A percentile compares a stretch with the other conserved stretches of the same genome.
Conservation (phyloP, 371 early-diverging fungal genomes). For the Zychaea mexicana region DNA sequence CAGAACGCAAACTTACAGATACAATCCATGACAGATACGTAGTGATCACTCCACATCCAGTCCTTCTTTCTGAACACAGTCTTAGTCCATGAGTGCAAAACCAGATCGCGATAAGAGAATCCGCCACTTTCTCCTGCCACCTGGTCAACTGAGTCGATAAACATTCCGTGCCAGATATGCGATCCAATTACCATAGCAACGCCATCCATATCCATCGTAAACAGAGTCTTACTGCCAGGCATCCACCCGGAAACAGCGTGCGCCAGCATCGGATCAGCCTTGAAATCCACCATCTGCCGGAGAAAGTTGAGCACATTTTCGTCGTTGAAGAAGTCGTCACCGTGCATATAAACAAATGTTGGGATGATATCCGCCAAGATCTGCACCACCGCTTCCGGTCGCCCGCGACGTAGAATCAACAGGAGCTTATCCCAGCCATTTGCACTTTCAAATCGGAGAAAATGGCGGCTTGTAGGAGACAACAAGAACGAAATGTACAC, state of each 20-base stretch:
- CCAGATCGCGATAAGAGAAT: conserved; percentile 49
- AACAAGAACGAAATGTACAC: conserved; percentile 49
- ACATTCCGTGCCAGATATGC: conserved; percentile 39
- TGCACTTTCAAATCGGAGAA: conserved; percentile 47
- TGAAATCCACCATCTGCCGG: conserved; percentile 40
- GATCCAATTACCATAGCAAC: conserved; percentile 32
- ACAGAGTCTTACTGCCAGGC: background rate
- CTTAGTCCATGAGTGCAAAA: conserved; percentile 49
- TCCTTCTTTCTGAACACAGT: conserved; percentile 32
- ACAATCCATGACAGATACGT: conserved; percentile 35
- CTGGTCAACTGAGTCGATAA: conserved; percentile 39
- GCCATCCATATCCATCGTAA: conserved; percentile 13
- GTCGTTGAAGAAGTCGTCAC: conserved; percentile 54
- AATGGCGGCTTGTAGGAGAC: conserved; percentile 53
- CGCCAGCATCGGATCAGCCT: conserved; percentile 47
- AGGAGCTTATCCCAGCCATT: conserved; percentile 56
- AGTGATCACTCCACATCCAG: conserved; percentile 46
- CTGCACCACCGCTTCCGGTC: conserved; percentile 33
- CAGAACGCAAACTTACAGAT: conserved; percentile 34
- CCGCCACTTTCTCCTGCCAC: conserved; percentile 30
- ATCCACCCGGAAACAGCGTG: conserved; percentile 17
- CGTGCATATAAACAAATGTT: conserved; percentile 52
- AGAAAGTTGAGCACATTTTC: conserved; percentile 33
- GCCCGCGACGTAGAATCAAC: conserved; percentile 41
- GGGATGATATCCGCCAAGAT: conserved; percentile 44